Percentiles rank a stretch among this genome's conserved stretches.
Conservation (phyloP, 2,329 filamentous ascomycete genomes). For the Fusarium luffae region DNA sequence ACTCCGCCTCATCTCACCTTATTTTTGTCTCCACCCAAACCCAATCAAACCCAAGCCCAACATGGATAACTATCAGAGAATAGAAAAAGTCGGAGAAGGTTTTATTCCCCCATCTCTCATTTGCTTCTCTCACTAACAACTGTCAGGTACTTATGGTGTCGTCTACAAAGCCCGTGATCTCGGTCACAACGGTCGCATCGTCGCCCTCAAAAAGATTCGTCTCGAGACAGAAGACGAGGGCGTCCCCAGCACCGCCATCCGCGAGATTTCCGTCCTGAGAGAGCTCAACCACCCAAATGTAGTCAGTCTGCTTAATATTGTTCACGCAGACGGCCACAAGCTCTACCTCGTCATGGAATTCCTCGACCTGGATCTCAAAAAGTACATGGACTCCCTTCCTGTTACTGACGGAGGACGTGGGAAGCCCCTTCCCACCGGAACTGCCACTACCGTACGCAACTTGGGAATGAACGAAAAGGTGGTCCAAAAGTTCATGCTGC, state of each 20-base stretch:
- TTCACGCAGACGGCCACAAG: conserved; percentile 94
- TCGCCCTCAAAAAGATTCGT: conserved; percentile 94
- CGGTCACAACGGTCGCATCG: conserved; percentile 82
- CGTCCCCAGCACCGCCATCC: conserved; percentile 91
- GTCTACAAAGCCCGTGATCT: conserved; percentile 95
- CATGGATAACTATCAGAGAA: conserved; percentile 97
- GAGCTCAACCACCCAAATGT: conserved; percentile 95
- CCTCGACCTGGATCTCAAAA: conserved; percentile 91
- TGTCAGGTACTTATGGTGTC: conserved; percentile 87
- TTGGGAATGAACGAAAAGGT: conserved; percentile 81
- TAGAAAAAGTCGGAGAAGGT: conserved; percentile 98
- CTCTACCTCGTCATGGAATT: conserved; percentile 94
- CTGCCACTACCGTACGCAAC: conserved; percentile 61
- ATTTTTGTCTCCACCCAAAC: conserved; percentile 4
- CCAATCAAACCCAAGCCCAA: background rate
- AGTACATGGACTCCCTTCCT: conserved; percentile 93
- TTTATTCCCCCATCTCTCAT: conserved; percentile 4
- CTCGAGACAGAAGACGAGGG: conserved; percentile 95
- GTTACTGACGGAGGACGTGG: conserved; percentile 86
- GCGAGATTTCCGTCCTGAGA: conserved; percentile 92
- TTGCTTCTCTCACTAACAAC: background rate
- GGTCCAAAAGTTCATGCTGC: conserved; percentile 92
- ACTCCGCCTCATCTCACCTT: background rate
- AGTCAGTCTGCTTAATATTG: conserved; percentile 87
- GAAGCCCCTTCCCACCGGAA: conserved; percentile 84